phyloP scores from a whole-genome alignment of 2,329 filamentous ascomycete species.

The Colletotrichum cereale region DNA sequence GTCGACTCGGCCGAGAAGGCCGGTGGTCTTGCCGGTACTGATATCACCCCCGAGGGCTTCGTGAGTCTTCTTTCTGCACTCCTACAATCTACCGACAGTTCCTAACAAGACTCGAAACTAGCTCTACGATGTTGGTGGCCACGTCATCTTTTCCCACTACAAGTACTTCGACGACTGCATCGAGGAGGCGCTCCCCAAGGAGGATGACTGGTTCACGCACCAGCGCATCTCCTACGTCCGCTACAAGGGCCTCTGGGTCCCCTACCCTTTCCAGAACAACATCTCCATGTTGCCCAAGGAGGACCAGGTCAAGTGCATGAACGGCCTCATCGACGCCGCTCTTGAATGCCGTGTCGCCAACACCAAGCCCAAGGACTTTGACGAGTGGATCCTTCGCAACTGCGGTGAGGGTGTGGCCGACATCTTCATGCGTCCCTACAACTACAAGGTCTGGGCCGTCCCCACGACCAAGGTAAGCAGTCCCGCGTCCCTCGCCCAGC shows the following conservation, averaged over 20 bases:
- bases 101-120: constrained; percentile 52
- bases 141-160: constrained; percentile 99
- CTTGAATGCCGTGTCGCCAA: constrained; percentile 87
- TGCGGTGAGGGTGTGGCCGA: constrained; percentile 91
- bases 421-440: constrained; percentile 99
- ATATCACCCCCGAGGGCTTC: constrained; percentile 95
- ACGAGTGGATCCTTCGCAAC: constrained; percentile 97
- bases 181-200: constrained; percentile 93
- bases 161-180: constrained; percentile 99
- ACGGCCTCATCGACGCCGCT: constrained; percentile 95
- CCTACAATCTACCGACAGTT: not conserved
- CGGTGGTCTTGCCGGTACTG: constrained; percentile 95
- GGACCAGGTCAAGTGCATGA: constrained; percentile 93
- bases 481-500: too few species aligned
- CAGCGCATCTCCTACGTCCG: constrained; percentile 99
- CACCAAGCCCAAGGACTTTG: constrained; percentile 95
- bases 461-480: constrained; percentile 89
- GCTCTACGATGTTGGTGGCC: constrained; percentile 98
- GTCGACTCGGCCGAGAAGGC: constrained; percentile 92
- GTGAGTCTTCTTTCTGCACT: constrained; percentile 69
- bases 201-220: constrained; percentile 97
- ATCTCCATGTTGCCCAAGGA: constrained; percentile 98
- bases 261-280: constrained; percentile 99
- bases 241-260: constrained; percentile 96
- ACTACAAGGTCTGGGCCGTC: constrained; percentile 99